Evolutionary conservation across 495 filamentous ascomycete genomes (phyloP).

Genomic region (Trichoderma virens): DNA sequence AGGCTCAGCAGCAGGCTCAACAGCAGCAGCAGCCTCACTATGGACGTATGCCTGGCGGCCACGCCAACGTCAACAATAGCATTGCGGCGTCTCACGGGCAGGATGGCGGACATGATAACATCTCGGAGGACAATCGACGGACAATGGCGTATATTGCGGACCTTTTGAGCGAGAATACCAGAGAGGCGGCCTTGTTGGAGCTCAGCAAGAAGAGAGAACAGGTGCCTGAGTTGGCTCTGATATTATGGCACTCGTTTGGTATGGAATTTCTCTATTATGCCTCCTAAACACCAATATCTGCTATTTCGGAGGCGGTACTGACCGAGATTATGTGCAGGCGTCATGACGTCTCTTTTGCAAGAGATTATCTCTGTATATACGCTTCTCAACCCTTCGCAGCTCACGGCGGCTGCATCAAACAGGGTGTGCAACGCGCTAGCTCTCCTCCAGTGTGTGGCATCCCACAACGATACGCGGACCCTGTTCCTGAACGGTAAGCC

Average conservation of each 20-base stretch:
- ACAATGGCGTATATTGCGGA: constrained; percentile 92
- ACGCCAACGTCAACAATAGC: constrained; percentile 35
- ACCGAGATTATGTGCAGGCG: constrained; percentile 49
- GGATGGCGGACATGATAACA: constrained; percentile 42
- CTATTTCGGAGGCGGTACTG: constrained; percentile 5
- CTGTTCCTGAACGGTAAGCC: constrained; percentile 82
- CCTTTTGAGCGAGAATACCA: constrained; percentile 74
- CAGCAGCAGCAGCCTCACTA: constrained; percentile 43
- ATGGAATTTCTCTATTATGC: constrained; percentile 26
- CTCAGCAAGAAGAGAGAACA: constrained; percentile 98
- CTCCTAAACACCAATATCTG: constrained; percentile 3
- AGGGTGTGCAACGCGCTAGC: constrained; percentile 96
- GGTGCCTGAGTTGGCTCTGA: constrained; percentile 90
- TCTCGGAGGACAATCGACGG: constrained; percentile 86
- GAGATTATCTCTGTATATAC: constrained; percentile 99
- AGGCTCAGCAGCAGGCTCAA: constrained; percentile 15
- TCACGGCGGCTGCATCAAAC: constrained; percentile 94
- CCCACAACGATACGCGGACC: constrained; percentile 89
- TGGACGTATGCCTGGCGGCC: constrained; percentile 60
- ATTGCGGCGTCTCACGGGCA: constrained; percentile 46
- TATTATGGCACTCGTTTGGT: constrained; percentile 99
- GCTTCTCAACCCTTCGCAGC: constrained; percentile 88
- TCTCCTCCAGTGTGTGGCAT: constrained; percentile 93
- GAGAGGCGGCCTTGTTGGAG: constrained; percentile 89
- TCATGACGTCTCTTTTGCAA: constrained; percentile 95